Conservation (phyloP, 2,329 filamentous ascomycete genomes). For the Calonectria pseudoturangicola region DNA sequence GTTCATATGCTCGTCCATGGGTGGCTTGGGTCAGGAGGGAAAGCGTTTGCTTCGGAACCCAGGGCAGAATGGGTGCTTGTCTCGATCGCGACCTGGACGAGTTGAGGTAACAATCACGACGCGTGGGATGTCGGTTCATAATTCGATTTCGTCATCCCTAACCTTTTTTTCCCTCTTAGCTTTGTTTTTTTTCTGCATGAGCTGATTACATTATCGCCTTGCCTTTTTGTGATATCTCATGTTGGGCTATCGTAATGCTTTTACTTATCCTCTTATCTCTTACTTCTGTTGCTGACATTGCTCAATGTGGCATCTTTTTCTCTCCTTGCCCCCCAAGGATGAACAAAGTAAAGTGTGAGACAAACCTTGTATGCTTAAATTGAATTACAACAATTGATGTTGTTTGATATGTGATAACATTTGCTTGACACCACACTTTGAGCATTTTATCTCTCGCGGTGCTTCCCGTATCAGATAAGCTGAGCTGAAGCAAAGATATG, state of each 20-base stretch:
- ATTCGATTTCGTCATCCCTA: background rate
- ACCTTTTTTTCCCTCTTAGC: too few relatives aligned
- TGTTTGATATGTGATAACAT: background rate
- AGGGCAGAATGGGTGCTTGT: background rate
- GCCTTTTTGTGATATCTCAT: background rate
- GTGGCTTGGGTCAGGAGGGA: background rate
- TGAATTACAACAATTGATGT: background rate
- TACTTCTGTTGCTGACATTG: slow-evolving; percentile 2
- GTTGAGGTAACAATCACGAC: background rate
- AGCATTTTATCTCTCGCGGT: background rate
- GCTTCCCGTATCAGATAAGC: slow-evolving; percentile 1
- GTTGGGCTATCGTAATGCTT: slow-evolving; percentile 13
- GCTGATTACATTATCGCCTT: background rate
- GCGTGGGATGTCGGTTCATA: background rate
- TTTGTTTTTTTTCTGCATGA: background rate
- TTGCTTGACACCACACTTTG: background rate
- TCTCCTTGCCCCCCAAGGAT: background rate
- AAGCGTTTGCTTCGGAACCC: background rate
- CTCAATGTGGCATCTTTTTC: slow-evolving; percentile 12
- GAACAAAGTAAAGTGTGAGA: background rate
- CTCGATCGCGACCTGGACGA: background rate
- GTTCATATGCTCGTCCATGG: slow-evolving; percentile 14
- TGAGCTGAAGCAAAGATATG: background rate
- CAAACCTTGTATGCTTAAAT: background rate
- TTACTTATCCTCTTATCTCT: slow-evolving; percentile 13